Evolutionary conservation across 2,329 filamentous ascomycete species (phyloP).

Genomic region (Ceratocystis lukuohia): DNA sequence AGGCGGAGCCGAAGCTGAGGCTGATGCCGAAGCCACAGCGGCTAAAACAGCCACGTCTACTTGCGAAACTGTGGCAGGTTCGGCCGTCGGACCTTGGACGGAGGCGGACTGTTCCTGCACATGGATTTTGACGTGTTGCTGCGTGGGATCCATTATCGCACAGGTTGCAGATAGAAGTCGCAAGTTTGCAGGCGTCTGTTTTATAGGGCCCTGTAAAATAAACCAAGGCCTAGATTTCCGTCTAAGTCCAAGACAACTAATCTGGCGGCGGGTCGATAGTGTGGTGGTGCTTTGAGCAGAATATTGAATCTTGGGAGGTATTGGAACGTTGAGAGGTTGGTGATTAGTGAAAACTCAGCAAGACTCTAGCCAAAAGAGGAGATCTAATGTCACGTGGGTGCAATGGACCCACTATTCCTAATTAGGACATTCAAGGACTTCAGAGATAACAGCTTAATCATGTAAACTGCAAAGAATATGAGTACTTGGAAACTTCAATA

Average conservation of each 20-base stretch:
- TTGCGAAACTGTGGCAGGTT: background rate
- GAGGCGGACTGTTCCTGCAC: background rate
- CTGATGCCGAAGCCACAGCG: background rate
- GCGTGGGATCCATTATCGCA: background rate
- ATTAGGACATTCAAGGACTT: background rate
- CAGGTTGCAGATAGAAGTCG: background rate
- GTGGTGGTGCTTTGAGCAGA: conserved; percentile 1
- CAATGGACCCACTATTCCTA: background rate
- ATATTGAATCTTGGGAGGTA: conserved; percentile 15
- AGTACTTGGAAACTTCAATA: too few relatives aligned
- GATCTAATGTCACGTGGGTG: background rate
- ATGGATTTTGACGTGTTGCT: background rate
- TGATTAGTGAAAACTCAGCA: conserved; percentile 15
- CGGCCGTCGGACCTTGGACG: background rate
- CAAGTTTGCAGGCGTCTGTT: background rate
- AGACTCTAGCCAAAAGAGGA: conserved; percentile 2
- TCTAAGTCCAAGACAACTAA: background rate
- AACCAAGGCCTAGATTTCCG: background rate
- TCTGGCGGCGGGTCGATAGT: background rate
- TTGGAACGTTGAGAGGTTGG: conserved; percentile 18
- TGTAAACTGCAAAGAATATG: too few relatives aligned
- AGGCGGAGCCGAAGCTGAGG: background rate
- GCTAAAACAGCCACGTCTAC: conserved; percentile 2
- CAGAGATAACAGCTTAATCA: too few relatives aligned
- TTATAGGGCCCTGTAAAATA: background rate